These are phyloP conservation scores for Hyaloscypha hepaticicola DNA, from an alignment of 495 filamentous ascomycete genomes.

Conservation along the genomic window DNA sequence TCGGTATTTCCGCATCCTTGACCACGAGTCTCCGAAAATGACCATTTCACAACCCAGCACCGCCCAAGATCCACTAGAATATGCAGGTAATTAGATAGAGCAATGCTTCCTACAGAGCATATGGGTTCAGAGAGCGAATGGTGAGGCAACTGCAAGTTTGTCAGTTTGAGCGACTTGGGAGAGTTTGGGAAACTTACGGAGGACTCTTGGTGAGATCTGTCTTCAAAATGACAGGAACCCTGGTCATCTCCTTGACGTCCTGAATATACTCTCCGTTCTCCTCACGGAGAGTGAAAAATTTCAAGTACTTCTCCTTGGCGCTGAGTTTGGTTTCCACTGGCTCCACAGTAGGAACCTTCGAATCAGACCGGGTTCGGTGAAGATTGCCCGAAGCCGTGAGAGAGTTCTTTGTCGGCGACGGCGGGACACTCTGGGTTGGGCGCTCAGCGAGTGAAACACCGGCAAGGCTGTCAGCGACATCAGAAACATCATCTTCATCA, in stretches of 20 bases:
- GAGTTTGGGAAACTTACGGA: conserved; percentile 74
- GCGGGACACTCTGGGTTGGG: conserved; percentile 93
- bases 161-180: conserved; percentile 19
- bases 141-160: conserved; percentile 76
- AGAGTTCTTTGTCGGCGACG: conserved; percentile 80
- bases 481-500: conserved; percentile 85
- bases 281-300: conserved; percentile 84
- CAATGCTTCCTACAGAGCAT: conserved; percentile 67
- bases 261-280: conserved; percentile 96
- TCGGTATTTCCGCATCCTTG: neutral
- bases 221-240: conserved; percentile 95
- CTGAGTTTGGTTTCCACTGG: conserved; percentile 73
- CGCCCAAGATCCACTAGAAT: neutral
- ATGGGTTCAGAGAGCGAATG: conserved; percentile 96
- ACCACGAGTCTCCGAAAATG: neutral
- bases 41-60: neutral
- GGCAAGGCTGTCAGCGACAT: conserved; percentile 78
- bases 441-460: conserved; percentile 84
- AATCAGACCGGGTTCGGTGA: conserved; percentile 88
- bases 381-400: conserved; percentile 64
- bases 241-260: conserved; percentile 95
- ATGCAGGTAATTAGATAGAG: neutral
- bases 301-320: conserved; percentile 95
- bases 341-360: conserved; percentile 76
- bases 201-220: conserved; percentile 98